Evolutionary conservation across 495 filamentous ascomycete species (phyloP).

Genomic region (Tuber umbilicatum): DNA sequence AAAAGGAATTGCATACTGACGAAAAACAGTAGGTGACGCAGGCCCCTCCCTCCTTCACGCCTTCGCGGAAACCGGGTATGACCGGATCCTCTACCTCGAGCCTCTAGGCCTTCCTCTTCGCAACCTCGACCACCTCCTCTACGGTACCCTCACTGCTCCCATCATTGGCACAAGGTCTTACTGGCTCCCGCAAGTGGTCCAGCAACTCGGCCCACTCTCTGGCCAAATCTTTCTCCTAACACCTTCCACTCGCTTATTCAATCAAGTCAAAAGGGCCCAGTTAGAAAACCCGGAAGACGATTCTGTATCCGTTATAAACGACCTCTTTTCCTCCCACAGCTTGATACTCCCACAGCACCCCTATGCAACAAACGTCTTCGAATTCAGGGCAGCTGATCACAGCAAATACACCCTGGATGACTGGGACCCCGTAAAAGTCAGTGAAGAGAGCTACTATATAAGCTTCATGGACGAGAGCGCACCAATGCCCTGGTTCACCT

Average conservation of each 20-base stretch:
- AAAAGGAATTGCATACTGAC: conserved; percentile 1
- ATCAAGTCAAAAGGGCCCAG: conserved; percentile 50
- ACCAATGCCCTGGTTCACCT: conserved; percentile 48
- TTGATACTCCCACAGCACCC: conserved; percentile 68
- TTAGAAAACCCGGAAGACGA: conserved; percentile 38
- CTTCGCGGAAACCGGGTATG: conserved; percentile 63
- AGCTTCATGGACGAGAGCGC: conserved; percentile 64
- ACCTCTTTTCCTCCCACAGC: conserved; percentile 59
- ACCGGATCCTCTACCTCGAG: conserved; percentile 62
- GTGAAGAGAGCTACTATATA: conserved; percentile 64
- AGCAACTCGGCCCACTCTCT: conserved; percentile 47
- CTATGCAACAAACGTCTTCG: conserved; percentile 63
- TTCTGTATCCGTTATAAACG: conserved; percentile 66
- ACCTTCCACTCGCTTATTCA: conserved; percentile 54
- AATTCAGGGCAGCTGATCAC: conserved; percentile 60
- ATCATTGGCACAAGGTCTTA: conserved; percentile 66
- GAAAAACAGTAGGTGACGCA: conserved; percentile 4
- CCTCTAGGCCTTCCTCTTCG: conserved; percentile 60
- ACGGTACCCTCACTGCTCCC: conserved; percentile 57
- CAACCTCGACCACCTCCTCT: conserved; percentile 62
- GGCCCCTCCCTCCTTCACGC: conserved; percentile 58
- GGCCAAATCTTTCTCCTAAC: conserved; percentile 61
- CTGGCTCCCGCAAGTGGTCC: conserved; percentile 51
- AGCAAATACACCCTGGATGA: conserved; percentile 49
- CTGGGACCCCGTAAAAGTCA: conserved; percentile 62